Evolutionary conservation across 306 rosid species (phyloP), one percentile per base, ranked within the genome.

Genomic region (Sicyos edulis): DNA sequence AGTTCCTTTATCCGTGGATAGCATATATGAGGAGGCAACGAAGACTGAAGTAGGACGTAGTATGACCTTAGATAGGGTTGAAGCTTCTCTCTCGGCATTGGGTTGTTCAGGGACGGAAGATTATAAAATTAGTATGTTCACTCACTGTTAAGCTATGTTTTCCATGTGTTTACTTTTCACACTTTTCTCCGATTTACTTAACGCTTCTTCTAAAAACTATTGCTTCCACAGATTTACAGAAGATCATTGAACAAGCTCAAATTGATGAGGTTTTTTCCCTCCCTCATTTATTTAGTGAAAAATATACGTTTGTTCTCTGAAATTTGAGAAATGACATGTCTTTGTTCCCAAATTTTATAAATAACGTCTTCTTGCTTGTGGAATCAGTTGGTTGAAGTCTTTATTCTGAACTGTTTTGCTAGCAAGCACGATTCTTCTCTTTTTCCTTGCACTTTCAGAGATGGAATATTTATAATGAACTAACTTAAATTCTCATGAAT

Each of bases 31-130:
- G 17, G 98, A 90, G 88, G 97, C 88, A 49, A 80, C 84, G 20
- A 86, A 93, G 79, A 88, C 83, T 72, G 95, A 86, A 85, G 77
- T 69, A 40, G 95, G 96, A 29, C 86, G 87, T 47, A 80, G 81
- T 51, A 77, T 84, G 88, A 91, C 97, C 54, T 49, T 78, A 14
- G 96, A 87, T 70, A 84, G 86, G 56, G 92, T 90, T 54, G 77
- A 74, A 83, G 91, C 85, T 77, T 80, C 84, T 72, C 97, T 93
- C 69, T 70, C 73, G 54, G 73, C 78, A 80, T 74, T 93, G 82
- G 88, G 96, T 20, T 84, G 90, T 63, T 29, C 88, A 74, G 26
- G 75, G 7, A 67, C 47, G 56, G 90, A 87, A 63, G 96, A 88
- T 32, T 88, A 82, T 74, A 77, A 80, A 75, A 56, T 87, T 42